A percentile compares a stretch with the other conserved stretches of the same genome.
phyloP scores from a whole-genome alignment of 139 green algal species.

The Coelastrella sp. region DNA sequence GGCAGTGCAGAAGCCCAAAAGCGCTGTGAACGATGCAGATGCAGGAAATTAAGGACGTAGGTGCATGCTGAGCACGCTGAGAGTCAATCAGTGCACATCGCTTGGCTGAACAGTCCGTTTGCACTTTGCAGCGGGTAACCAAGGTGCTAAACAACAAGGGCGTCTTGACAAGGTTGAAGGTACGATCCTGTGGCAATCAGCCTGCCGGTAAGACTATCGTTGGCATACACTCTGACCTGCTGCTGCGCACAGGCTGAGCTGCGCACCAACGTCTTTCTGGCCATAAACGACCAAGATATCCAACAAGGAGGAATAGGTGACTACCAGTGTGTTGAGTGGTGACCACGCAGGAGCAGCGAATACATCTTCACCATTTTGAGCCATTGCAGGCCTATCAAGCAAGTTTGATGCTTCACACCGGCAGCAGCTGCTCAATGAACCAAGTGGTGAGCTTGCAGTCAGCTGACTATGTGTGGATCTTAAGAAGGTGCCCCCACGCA shows the following conservation, averaged over 20 bases:
- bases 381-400: conserved; percentile 9
- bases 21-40: background rate
- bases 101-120: too few species aligned
- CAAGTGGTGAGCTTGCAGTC: background rate
- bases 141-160: conserved; percentile 20
- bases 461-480: background rate
- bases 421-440: conserved; percentile 14
- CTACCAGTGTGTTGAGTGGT: background rate
- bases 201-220: background rate
- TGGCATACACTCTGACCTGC: background rate
- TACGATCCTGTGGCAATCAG: background rate
- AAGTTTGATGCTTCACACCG: background rate
- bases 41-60: background rate
- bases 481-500: background rate
- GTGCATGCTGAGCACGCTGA: background rate
- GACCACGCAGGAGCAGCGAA: background rate
- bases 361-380: background rate
- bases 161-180: conserved; percentile 36
- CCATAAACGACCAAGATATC: conserved; percentile 59
- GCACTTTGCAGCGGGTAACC: conserved; percentile 20
- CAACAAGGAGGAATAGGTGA: conserved; percentile 41
- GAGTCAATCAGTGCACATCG: too few species aligned
- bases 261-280: conserved; percentile 61
- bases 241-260: conserved; percentile 56
- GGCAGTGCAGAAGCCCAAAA: background rate